A percentile compares a stretch with the other conserved stretches of the same genome.
phyloP scores from a whole-genome alignment of 2,329 filamentous ascomycete genomes.

The Coniochaeta prunicola region DNA sequence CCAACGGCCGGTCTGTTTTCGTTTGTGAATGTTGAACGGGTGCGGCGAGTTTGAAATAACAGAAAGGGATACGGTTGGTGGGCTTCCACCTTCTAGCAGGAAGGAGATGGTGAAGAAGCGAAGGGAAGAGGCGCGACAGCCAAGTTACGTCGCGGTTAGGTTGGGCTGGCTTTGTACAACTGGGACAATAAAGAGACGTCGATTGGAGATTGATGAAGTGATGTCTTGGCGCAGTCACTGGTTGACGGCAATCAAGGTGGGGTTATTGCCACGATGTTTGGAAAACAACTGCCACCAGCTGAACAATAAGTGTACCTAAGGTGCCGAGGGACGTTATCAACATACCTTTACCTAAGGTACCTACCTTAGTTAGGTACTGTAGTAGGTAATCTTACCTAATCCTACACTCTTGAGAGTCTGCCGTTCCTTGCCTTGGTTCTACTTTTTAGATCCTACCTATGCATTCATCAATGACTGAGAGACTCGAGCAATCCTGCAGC shows the following conservation, averaged over 20 bases:
- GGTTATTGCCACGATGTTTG: neutral
- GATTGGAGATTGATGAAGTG: constrained; percentile 1
- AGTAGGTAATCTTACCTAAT: no score
- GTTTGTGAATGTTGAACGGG: neutral
- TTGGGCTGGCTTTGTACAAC: neutral
- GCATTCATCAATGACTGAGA: no score
- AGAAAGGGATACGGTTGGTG: neutral
- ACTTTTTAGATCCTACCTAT: no score
- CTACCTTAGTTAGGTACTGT: no score
- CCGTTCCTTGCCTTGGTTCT: no score
- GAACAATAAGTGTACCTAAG: neutral
- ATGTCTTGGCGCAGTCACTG: neutral
- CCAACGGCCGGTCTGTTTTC: neutral
- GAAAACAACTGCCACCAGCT: neutral
- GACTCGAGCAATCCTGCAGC: no score
- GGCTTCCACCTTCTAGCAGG: neutral
- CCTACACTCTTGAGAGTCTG: no score
- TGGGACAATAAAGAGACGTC: neutral
- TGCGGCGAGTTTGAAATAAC: neutral
- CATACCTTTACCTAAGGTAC: no score
- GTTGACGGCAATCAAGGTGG: neutral
- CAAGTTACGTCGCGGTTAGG: neutral
- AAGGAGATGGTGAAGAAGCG: neutral
- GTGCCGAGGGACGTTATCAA: neutral
- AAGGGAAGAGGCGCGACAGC: neutral